phyloP scores from a whole-genome alignment of 371 early-diverging fungal genomes.

The Encephalitozoon intestinalis region DNA sequence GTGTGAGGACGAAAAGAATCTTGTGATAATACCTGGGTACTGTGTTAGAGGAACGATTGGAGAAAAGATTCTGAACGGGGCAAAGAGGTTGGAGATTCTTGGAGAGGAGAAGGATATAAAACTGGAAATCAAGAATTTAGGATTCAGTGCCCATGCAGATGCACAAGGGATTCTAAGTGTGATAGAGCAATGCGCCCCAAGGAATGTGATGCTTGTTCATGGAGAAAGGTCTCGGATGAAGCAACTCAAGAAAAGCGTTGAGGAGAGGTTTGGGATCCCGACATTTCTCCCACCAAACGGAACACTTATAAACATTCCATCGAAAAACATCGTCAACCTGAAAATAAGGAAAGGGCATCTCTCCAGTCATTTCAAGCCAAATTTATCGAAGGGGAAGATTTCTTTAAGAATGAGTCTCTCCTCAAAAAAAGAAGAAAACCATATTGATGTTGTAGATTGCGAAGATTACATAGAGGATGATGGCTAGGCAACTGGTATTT shows the following conservation, averaged over 20 bases:
- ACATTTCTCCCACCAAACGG: constrained; percentile 48
- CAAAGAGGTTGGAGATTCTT: constrained; percentile 67
- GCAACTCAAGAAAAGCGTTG: constrained; percentile 67
- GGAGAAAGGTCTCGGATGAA: constrained; percentile 85
- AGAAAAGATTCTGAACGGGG: constrained; percentile 79
- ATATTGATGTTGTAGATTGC: not conserved
- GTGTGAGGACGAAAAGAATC: constrained; percentile 75
- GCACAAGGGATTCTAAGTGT: constrained; percentile 91
- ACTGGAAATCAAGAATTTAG: constrained; percentile 78
- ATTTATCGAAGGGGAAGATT: not conserved
- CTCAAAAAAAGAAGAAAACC: not conserved
- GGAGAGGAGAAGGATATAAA: constrained; percentile 76
- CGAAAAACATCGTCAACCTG: constrained; percentile 15
- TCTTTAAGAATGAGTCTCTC: not conserved
- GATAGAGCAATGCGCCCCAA: constrained; percentile 77
- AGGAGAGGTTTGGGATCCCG: constrained; percentile 27
- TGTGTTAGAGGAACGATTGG: constrained; percentile 87
- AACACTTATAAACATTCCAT: constrained; percentile 32
- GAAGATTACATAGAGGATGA: constrained; percentile 1
- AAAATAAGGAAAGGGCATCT: constrained; percentile 16
- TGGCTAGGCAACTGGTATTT: not conserved
- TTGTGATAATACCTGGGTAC: constrained; percentile 72
- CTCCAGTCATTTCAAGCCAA: not conserved
- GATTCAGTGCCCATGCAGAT: constrained; percentile 96
- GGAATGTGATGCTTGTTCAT: constrained; percentile 91